phyloP scores from a whole-genome alignment of 2,329 filamentous ascomycete genomes.

The Chaetoscypha palmicola region DNA sequence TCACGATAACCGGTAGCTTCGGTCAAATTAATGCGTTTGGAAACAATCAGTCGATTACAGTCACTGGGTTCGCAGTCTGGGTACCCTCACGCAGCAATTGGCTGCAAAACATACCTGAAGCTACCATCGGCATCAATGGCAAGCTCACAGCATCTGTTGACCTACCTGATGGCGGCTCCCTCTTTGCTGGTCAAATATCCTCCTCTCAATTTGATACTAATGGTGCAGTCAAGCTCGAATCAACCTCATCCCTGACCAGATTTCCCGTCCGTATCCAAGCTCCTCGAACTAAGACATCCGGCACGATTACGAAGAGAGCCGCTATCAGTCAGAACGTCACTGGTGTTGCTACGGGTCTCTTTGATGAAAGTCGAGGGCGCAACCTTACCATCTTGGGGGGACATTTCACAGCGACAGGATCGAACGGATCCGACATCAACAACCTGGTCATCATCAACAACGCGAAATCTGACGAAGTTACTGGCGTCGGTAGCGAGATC shows the following conservation, averaged over 20 bases:
- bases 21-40: conserved; percentile 62
- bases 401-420: conserved; percentile 67
- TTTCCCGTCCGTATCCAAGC: conserved; percentile 51
- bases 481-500: conserved; percentile 61
- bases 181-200: conserved; percentile 78
- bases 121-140: conserved; percentile 62
- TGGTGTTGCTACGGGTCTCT: conserved; percentile 72
- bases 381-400: conserved; percentile 87
- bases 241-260: conserved; percentile 38
- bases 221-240: conserved; percentile 60
- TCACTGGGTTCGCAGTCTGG: conserved; percentile 82
- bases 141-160: conserved; percentile 65
- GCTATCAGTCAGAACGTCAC: conserved; percentile 40
- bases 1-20: conserved; percentile 79
- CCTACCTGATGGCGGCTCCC: conserved; percentile 49
- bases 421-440: conserved; percentile 63
- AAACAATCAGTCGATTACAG: conserved; percentile 51
- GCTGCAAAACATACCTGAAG: conserved; percentile 69
- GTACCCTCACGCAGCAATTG: conserved; percentile 79
- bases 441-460: conserved; percentile 82
- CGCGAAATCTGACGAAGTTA: conserved; percentile 56
- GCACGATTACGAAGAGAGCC: conserved; percentile 40
- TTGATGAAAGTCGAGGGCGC: conserved; percentile 60
- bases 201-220: conserved; percentile 67
- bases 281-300: conserved; percentile 31